phyloP scores from a whole-genome alignment of 805 yeast genomes.

The Komagataella populi region DNA sequence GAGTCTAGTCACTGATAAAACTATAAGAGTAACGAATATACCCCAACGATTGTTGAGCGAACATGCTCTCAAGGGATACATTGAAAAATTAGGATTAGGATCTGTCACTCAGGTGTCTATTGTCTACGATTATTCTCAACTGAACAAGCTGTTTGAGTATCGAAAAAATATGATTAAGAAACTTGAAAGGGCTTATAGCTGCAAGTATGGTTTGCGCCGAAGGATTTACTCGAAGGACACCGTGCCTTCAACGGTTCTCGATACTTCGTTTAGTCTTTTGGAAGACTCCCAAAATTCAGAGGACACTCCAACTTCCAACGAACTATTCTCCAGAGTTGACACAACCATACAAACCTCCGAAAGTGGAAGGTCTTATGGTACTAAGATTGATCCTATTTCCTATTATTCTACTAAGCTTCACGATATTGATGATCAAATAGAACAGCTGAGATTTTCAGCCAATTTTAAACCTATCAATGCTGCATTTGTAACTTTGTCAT shows the following conservation, averaged over 20 bases:
- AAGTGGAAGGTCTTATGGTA: conserved; percentile 12
- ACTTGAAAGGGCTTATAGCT: conserved; percentile 29
- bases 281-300: conserved; percentile 12
- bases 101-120: conserved; percentile 35
- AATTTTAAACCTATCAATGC: conserved; percentile 27
- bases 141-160: conserved; percentile 22
- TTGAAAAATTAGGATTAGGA: conserved; percentile 43
- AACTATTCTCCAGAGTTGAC: conserved; percentile 7
- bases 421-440: conserved; percentile 25
- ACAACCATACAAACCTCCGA: conserved; percentile 11
- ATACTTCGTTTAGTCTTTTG: conserved; percentile 13
- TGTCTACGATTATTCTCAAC: conserved; percentile 25
- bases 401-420: conserved; percentile 20
- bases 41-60: conserved; percentile 33
- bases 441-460: conserved; percentile 16
- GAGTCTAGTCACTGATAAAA: conserved; percentile 45
- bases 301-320: not conserved
- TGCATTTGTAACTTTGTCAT: conserved; percentile 81
- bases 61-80: conserved; percentile 27
- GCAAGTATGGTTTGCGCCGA: conserved; percentile 26
- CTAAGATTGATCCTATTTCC: conserved; percentile 19
- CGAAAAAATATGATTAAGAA: conserved; percentile 18
- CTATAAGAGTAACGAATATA: conserved; percentile 40
- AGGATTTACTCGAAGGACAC: conserved; percentile 13
- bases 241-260: conserved; percentile 15